These are phyloP conservation scores for Cucumis variabilis DNA, from an alignment of 331 rosid genomes.

Conservation along the genomic window DNA sequence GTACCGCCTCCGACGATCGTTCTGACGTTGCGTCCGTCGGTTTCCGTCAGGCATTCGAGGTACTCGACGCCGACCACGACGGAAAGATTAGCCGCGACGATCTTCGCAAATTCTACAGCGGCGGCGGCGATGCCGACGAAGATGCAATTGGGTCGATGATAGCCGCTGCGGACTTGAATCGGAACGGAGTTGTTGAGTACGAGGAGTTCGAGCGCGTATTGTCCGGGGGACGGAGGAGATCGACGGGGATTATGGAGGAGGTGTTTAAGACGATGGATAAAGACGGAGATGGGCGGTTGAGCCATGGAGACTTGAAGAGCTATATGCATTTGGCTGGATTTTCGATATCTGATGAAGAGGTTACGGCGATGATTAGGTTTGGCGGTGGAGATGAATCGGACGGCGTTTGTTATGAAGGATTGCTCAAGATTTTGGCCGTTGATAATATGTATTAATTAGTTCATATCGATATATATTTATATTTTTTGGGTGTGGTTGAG, in stretches of 20 bases:
- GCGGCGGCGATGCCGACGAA: slow-evolving; percentile 47
- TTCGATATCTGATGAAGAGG: slow-evolving; percentile 62
- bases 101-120: slow-evolving; percentile 53
- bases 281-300: slow-evolving; percentile 91
- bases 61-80: slow-evolving; percentile 64
- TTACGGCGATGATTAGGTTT: slow-evolving; percentile 67
- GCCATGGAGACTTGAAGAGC: slow-evolving; percentile 72
- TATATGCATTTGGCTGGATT: slow-evolving; percentile 75
- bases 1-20: slow-evolving; percentile 17
- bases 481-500: neutral
- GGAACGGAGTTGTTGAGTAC: slow-evolving; percentile 84
- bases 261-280: slow-evolving; percentile 85
- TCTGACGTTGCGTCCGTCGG: neutral
- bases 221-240: slow-evolving; percentile 31
- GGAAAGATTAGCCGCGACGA: slow-evolving; percentile 69
- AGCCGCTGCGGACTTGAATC: slow-evolving; percentile 72
- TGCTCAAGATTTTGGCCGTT: slow-evolving; percentile 66
- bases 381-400: slow-evolving; percentile 64
- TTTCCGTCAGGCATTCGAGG: slow-evolving; percentile 65
- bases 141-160: slow-evolving; percentile 70
- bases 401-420: slow-evolving; percentile 73
- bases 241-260: slow-evolving; percentile 70
- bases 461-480: too few species aligned
- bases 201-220: slow-evolving; percentile 88
- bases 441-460: neutral